A percentile compares a stretch with the other conserved stretches of the same genome.
Conservation (phyloP, 2,329 filamentous ascomycete species). For the Phaeoacremonium minimum region DNA sequence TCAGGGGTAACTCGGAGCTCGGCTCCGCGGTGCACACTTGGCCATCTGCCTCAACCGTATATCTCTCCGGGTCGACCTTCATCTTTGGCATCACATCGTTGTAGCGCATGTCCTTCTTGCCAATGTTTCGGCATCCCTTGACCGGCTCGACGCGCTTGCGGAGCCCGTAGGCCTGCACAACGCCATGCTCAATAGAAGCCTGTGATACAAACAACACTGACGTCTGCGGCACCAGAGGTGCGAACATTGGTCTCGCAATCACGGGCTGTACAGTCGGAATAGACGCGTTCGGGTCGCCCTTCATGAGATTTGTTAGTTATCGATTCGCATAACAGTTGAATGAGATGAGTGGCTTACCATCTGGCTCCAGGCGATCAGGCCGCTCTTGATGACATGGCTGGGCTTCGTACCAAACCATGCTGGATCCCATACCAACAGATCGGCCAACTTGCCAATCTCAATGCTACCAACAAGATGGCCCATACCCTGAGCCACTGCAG, state of each 20-base stretch:
- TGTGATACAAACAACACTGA: conserved; percentile 82
- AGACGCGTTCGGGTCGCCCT: conserved; percentile 77
- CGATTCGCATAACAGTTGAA: not conserved
- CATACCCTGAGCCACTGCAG: conserved; percentile 88
- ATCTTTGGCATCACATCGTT: conserved; percentile 82
- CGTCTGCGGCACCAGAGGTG: conserved; percentile 63
- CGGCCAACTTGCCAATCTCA: conserved; percentile 85
- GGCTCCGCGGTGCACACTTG: conserved; percentile 70
- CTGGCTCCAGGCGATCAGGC: conserved; percentile 75
- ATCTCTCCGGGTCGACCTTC: conserved; percentile 87
- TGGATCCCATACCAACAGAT: conserved; percentile 83
- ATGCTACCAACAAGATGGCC: conserved; percentile 79
- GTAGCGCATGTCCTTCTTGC: conserved; percentile 87
- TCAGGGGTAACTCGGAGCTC: conserved; percentile 65
- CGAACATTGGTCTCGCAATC: conserved; percentile 83
- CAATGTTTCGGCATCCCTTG: conserved; percentile 65
- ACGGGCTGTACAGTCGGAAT: conserved; percentile 87
- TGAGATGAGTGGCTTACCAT: conserved; percentile 56
- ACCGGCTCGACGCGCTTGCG: conserved; percentile 79
- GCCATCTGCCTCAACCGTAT: conserved; percentile 82
- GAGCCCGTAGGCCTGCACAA: conserved; percentile 67
- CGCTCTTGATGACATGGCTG: conserved; percentile 75
- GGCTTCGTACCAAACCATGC: conserved; percentile 87
- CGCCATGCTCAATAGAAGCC: conserved; percentile 63
- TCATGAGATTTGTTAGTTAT: conserved; percentile 1